Base-by-base conservation (phyloP, 495 filamentous ascomycete species). In the Choiromyces venosus region DNA sequence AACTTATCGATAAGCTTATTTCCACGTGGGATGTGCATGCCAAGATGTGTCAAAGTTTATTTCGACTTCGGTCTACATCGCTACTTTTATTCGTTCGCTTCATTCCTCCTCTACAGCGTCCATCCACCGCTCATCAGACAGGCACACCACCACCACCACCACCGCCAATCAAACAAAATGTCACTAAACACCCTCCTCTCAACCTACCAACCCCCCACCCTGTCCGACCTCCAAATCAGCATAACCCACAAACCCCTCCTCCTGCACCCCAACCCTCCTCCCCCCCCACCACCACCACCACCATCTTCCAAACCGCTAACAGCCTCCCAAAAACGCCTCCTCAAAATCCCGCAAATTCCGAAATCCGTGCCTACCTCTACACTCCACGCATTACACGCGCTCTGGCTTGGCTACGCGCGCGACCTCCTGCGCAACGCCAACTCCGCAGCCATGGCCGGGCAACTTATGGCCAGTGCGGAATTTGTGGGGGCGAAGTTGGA, bases 281-380 rank as follows among this genome's bases (percentile, higher is more conserved):
- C 52, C 2, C 52, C 52, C 8, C n/a, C 46, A 12, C 46, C 46
- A 4, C 46, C 46, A n/a, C n/a, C 46, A 12, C 52, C 52, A 29
- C 52, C 52, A 29, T 5, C n/a, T n/a, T n/a, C 52, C 4, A 56
- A 56, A 4, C 52, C 52, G n/a, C 52, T 56, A 88, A 56, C 52
- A 56, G 52, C 52, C 25, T 14, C 52, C 52, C 52, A 56, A 14
- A 56, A 56, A 4, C 52, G 52, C 10, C n/a, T 5, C 14, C 52
- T 25, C 12, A 56, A 56, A 56, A 56, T 56, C n/a, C n/a, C n/a
- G 9, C 46, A 56, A 56, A 56, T 56, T 10, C 46, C 46, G 21
- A 56, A 56, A 56, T 56, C 46, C 46, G 46, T 56, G 1, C 46
- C 46, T 12, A 21, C 46, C 46, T 10, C 7, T 9, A 56, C 46